Conservation (phyloP, 1,139 yeast species). For the Wickerhamiella infanticola region DNA sequence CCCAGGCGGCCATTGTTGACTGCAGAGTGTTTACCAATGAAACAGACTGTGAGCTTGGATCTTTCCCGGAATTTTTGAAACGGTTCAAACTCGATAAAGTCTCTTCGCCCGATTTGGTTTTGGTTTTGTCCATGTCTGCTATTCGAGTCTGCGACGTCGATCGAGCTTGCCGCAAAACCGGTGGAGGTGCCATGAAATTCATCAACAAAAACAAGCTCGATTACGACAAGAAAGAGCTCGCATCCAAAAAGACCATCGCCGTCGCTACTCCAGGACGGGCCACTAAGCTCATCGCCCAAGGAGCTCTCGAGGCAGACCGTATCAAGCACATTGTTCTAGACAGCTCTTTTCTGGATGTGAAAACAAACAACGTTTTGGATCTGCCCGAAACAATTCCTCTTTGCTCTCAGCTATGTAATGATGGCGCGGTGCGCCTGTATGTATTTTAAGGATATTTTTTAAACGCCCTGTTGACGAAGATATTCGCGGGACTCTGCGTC, state of each 20-base stretch:
- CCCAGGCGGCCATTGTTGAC: slow-evolving; percentile 34
- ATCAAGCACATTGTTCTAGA: slow-evolving; percentile 41
- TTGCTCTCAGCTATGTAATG: slow-evolving; percentile 15
- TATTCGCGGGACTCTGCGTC: neutral
- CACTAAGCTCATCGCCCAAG: slow-evolving; percentile 34
- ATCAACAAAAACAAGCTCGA: slow-evolving; percentile 51
- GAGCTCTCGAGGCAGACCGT: slow-evolving; percentile 24
- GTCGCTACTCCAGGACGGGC: slow-evolving; percentile 52
- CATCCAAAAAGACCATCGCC: slow-evolving; percentile 29
- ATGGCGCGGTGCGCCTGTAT: slow-evolving; percentile 15
- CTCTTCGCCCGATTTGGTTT: slow-evolving; percentile 23
- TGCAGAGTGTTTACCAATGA: slow-evolving; percentile 27
- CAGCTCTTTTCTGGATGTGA: slow-evolving; percentile 45
- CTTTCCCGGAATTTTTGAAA: slow-evolving; percentile 31
- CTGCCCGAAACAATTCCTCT: slow-evolving; percentile 22
- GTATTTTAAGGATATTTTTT: slow-evolving; percentile 16
- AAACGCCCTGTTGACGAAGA: neutral
- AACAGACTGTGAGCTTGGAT: slow-evolving; percentile 32
- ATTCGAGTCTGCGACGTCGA: slow-evolving; percentile 58
- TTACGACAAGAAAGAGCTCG: slow-evolving; percentile 40
- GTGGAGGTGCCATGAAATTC: slow-evolving; percentile 39
- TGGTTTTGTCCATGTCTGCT: slow-evolving; percentile 55
- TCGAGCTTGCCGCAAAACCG: slow-evolving; percentile 33
- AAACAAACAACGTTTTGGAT: slow-evolving; percentile 52
- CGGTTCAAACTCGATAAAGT: slow-evolving; percentile 13